Base-by-base conservation (phyloP, 139 green algal species). In the Bryopsis sp. region DNA sequence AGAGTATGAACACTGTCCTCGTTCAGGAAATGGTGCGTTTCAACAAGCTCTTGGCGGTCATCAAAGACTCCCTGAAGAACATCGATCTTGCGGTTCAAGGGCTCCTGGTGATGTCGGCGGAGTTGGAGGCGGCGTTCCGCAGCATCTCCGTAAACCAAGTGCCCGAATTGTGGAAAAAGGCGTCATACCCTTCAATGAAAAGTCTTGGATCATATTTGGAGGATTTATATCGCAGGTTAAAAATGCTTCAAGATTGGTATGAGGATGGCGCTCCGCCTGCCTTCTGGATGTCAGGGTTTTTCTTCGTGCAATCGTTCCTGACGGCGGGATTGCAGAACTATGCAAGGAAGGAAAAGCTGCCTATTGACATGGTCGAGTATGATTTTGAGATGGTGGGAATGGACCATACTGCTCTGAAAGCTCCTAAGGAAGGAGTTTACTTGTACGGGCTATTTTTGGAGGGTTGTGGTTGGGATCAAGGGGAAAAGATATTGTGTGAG, bases 271-370 rank as follows among this genome's bases (percentile, higher is more conserved):
- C 74, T 29, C 88, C 88, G 2, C 2, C 79, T 22, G 74, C 76
- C 33, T 88, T 86, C 81, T 95, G 88, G 86, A 67, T 95, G 47
- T 74, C 80, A 24, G 86, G 81, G 61, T 95, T 95, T 75, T 95
- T 92, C 83, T 95, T 92, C 78, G 79, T 84, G 68, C 85, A 89
- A 60, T 84, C 80, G 38, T 92, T 92, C 80, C 74, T 92, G n/a
- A 89, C 85, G 24, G 81, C 79, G 24, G 77, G 60, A 26, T 73
- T 86, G 33, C 85, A 91, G 48, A 95, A 95, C 79, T 95, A 85
- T 70, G 88, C 84, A 24, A 80, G 78, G 57, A 74, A 72, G 64
- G 73, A 85, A 58, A 72, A 68, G 7, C 78, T 92, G 36, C 81
- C 86, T 63, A 90, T 92, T 47, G 86, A 92, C 81, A 80, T 80